Conservation (phyloP, 2,329 filamentous ascomycete genomes). For the Ascochyta viciae-villosae region DNA sequence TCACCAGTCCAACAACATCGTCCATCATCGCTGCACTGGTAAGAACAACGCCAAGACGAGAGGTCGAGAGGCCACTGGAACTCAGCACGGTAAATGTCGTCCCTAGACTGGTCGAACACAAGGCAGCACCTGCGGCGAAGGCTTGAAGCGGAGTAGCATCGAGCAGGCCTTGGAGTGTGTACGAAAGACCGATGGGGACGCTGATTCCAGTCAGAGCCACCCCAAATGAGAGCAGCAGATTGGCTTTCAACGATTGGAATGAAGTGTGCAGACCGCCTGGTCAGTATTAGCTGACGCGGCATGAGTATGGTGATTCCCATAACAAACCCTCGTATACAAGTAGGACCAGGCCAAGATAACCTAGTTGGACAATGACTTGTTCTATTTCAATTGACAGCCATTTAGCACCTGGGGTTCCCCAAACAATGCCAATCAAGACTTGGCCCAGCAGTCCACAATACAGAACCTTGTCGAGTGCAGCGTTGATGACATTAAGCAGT, state of each 20-base stretch:
- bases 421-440: conserved; percentile 73
- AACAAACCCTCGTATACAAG: conserved; percentile 71
- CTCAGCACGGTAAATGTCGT: conserved; percentile 72
- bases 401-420: conserved; percentile 70
- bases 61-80: conserved; percentile 64
- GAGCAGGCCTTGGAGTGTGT: conserved; percentile 61
- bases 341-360: conserved; percentile 75
- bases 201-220: conserved; percentile 72
- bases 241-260: conserved; percentile 63
- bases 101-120: conserved; percentile 77
- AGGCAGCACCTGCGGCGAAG: conserved; percentile 75
- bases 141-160: conserved; percentile 64
- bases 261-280: conserved; percentile 66
- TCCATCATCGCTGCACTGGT: conserved; percentile 81
- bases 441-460: conserved; percentile 78
- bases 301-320: background rate
- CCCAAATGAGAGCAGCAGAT: conserved; percentile 64
- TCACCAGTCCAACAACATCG: conserved; percentile 77
- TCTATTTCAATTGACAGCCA: conserved; percentile 64
- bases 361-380: conserved; percentile 66
- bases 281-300: conserved; percentile 12
- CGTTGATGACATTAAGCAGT: conserved; percentile 65
- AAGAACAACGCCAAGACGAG: conserved; percentile 67
- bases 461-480: conserved; percentile 63
- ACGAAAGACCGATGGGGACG: conserved; percentile 71